These are phyloP conservation scores for Penicillium pulvis DNA, from an alignment of 495 filamentous ascomycete genomes.

Conservation along the genomic window DNA sequence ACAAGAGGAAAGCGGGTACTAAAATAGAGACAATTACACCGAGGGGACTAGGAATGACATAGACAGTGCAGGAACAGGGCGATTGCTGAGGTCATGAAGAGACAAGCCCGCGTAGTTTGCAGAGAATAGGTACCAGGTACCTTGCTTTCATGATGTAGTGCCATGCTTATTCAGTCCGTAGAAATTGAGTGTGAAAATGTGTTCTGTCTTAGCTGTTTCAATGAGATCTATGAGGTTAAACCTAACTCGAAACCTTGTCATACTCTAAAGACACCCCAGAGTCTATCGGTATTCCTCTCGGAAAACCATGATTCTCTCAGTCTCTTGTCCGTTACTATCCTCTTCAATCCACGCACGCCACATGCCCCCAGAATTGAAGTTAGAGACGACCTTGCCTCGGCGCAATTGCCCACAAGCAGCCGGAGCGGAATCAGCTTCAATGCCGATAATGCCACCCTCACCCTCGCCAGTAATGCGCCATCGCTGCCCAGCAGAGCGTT, in stretches of 20 bases:
- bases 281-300: conserved; percentile 41
- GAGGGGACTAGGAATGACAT: background rate
- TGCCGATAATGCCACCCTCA: conserved; percentile 84
- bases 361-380: conserved; percentile 91
- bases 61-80: background rate
- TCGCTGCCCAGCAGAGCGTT: conserved; percentile 70
- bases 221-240: no score
- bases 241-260: background rate
- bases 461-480: conserved; percentile 82
- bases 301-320: conserved; percentile 65
- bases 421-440: conserved; percentile 59
- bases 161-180: background rate
- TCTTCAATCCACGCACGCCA: conserved; percentile 81
- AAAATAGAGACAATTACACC: background rate
- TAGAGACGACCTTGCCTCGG: conserved; percentile 60
- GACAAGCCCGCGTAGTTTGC: background rate
- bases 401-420: conserved; percentile 28
- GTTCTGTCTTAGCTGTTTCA: background rate
- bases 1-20: background rate
- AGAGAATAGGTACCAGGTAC: background rate
- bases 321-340: conserved; percentile 58
- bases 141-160: no score
- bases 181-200: background rate
- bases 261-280: background rate
- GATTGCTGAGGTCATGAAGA: background rate